Conservation (phyloP, 2,329 filamentous ascomycete species). For the Thermothelomyces thermophilus region DNA sequence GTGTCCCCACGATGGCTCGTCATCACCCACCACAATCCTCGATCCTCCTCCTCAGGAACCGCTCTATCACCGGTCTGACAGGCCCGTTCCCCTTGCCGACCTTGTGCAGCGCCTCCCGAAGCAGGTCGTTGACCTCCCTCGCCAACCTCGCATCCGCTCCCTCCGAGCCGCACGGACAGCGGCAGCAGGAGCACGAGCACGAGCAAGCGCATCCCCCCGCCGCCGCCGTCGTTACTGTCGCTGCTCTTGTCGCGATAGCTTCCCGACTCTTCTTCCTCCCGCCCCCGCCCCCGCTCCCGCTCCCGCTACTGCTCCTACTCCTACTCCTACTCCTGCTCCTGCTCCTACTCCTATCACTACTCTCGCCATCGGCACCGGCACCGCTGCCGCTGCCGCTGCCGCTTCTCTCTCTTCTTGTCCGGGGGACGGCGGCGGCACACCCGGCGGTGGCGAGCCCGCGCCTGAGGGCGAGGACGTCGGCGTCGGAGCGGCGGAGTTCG, state of each 20-base stretch:
- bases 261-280: too few relatives aligned
- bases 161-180: not conserved
- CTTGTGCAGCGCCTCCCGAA: not conserved
- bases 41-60: slow-evolving; percentile 27
- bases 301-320: too few relatives aligned
- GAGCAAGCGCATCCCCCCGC: not conserved
- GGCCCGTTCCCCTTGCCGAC: not conserved
- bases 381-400: not conserved
- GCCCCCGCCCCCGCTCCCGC: not conserved
- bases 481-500: slow-evolving; percentile 26
- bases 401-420: not conserved
- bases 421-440: not conserved
- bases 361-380: not conserved
- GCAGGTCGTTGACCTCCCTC: not conserved
- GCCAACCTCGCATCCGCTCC: not conserved
- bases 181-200: not conserved
- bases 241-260: too few relatives aligned
- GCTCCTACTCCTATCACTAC: too few relatives aligned
- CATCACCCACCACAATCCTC: slow-evolving; percentile 25
- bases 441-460: not conserved
- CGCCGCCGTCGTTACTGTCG: not conserved
- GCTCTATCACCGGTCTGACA: slow-evolving; percentile 20
- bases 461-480: slow-evolving; percentile 25
- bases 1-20: too few relatives aligned
- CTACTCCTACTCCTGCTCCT: not conserved